A percentile compares a stretch with the other conserved stretches of the same genome.
Conservation (phyloP, 306 rosid genomes). For the Arachis stenosperma region DNA sequence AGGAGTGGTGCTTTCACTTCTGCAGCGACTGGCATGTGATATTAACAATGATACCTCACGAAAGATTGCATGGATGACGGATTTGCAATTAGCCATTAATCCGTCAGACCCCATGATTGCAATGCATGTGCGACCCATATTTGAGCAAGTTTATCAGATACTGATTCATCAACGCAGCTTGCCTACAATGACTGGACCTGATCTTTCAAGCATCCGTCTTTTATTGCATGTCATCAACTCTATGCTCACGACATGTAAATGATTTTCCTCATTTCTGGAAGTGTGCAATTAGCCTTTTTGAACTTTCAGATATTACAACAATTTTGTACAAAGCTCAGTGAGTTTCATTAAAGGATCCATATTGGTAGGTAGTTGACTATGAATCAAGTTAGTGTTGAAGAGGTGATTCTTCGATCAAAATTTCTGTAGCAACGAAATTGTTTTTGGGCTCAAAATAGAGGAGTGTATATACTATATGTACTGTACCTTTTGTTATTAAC, state of each 20-base stretch:
- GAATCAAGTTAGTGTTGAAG: too few relatives aligned
- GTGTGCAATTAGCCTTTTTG: slow-evolving; percentile 27
- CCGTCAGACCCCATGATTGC: slow-evolving; percentile 71
- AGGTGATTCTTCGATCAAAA: too few relatives aligned
- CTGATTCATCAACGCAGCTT: slow-evolving; percentile 84
- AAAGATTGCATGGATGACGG: slow-evolving; percentile 88
- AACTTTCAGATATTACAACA: slow-evolving; percentile 28
- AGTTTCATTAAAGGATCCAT: too few relatives aligned
- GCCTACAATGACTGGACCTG: slow-evolving; percentile 58
- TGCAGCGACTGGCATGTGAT: slow-evolving; percentile 94
- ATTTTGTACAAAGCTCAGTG: slow-evolving; percentile 57
- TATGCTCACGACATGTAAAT: slow-evolving; percentile 57
- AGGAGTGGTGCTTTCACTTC: slow-evolving; percentile 91
- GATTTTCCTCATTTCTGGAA: slow-evolving; percentile 4
- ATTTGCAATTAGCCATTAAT: slow-evolving; percentile 68
- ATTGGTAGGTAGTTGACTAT: too few relatives aligned
- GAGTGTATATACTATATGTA: too few relatives aligned
- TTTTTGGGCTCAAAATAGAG: not conserved
- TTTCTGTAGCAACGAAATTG: slow-evolving; percentile 37
- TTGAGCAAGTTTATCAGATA: slow-evolving; percentile 93
- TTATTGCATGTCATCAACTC: slow-evolving; percentile 94
- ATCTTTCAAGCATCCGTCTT: slow-evolving; percentile 67
- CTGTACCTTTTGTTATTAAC: too few relatives aligned
- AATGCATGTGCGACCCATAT: slow-evolving; percentile 77
- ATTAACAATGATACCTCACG: slow-evolving; percentile 64